Base-by-base conservation (phyloP, 2,329 filamentous ascomycete genomes). In the Cladophialophora immunda region DNA sequence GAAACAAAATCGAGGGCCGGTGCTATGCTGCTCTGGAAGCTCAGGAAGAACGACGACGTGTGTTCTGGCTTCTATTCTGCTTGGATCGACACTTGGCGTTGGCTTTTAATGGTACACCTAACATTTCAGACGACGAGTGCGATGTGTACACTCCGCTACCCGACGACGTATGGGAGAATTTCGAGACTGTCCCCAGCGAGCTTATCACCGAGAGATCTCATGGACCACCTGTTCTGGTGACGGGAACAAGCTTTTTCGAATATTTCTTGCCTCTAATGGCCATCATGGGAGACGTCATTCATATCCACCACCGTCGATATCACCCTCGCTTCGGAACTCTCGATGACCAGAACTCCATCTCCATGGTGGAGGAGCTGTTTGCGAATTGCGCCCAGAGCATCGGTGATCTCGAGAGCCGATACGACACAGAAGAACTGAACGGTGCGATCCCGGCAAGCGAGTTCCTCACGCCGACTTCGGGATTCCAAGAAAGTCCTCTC, bases 221-320 rank as follows among this genome's bases (percentile, higher is more conserved):
- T 15, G 57, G 54, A 4, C 68, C 68, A 25, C 53, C 79, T 0
- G 77, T 73, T 5, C 72, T 69, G 19, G 75, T 80, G 27, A 78
- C 79, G 1, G 82, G 82, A 0, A 78, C 78, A 1, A 78, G 79
- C 2, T 81, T 83, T 54, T 84, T 84, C 55, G 83, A 84, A 66
- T 84, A 80, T 65, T 84, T 85, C 58, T 72, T 85, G 2, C 83
- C 83, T 0, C 74, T 84, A 1, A 84, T 84, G 79, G 76, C 78
- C 1, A 81, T 84, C 7, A 76, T 84, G 0, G 83, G 83, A 0
- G 81, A 85, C 61, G 83, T 85, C 9, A 82, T 84, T 53, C 79
- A 84, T 45, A 69, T 83, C 3, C 82, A 84, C 66, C 81, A 81
- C 62, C 73, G 77, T n/a, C 75, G 78, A 11, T 75, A 78, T 19